A percentile compares a stretch with the other conserved stretches of the same genome.
Conservation (phyloP, 345 rosid genomes). For the Populus ilicifolia region DNA sequence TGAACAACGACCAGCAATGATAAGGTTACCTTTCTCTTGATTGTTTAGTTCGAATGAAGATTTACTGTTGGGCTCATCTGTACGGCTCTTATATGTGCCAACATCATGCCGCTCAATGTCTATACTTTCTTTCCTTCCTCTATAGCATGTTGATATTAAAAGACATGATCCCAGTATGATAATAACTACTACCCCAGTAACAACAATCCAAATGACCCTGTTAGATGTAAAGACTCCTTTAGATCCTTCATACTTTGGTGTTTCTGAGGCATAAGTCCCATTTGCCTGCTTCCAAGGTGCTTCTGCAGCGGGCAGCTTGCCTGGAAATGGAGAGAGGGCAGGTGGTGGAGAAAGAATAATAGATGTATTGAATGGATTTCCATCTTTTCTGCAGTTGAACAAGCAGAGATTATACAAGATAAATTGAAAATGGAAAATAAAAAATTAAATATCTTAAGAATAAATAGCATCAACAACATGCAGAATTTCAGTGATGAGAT, state of each 20-base stretch:
- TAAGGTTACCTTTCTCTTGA: conserved; percentile 44
- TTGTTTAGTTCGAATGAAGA: conserved; percentile 29
- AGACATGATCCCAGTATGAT: conserved; percentile 40
- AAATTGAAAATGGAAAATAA: neutral
- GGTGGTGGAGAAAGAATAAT: conserved; percentile 60
- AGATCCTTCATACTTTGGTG: conserved; percentile 35
- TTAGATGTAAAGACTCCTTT: conserved; percentile 37
- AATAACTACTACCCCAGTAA: conserved; percentile 38
- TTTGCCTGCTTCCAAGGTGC: conserved; percentile 17
- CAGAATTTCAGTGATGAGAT: neutral
- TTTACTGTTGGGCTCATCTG: conserved; percentile 34
- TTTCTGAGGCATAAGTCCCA: conserved; percentile 22
- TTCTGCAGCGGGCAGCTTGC: conserved; percentile 40
- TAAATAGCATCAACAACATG: neutral
- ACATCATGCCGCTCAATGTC: conserved; percentile 23
- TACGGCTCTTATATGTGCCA: conserved; percentile 15
- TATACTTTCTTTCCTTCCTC: conserved; percentile 25
- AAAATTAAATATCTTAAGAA: neutral
- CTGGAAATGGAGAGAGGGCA: conserved; percentile 43
- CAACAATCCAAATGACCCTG: conserved; percentile 42
- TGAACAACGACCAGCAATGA: conserved; percentile 4
- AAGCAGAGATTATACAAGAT: neutral
- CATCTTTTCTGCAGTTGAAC: conserved; percentile 61
- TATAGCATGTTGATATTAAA: conserved; percentile 45
- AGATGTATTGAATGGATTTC: conserved; percentile 87